Percentiles rank a stretch among this genome's conserved stretches.
Evolutionary conservation across 2,329 filamentous ascomycete species (phyloP).

Genomic region (Fusarium sp.): DNA sequence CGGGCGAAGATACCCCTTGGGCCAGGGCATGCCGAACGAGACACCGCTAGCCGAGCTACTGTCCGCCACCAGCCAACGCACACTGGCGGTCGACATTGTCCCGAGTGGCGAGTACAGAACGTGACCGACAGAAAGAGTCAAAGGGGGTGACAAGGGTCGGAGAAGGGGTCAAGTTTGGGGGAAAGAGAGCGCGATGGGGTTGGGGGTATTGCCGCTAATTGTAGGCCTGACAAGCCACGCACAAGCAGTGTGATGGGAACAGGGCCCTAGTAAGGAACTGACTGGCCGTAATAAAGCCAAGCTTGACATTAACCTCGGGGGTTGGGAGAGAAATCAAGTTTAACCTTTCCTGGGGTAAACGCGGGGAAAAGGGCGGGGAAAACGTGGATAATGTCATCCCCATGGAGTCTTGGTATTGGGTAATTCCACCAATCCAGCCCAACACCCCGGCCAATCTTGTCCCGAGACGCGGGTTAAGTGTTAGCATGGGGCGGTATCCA

Average conservation of each 20-base stretch:
- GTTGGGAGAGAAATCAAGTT: not conserved
- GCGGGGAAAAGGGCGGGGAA: not conserved
- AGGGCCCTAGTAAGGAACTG: not conserved
- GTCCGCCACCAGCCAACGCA: conserved; percentile 20
- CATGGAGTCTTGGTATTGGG: not conserved
- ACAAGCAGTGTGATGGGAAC: not conserved
- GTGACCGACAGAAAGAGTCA: not conserved
- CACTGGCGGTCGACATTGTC: conserved; percentile 17
- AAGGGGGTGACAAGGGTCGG: not conserved
- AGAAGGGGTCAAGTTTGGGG: not conserved
- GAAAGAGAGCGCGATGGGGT: not conserved
- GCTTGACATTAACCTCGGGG: not conserved
- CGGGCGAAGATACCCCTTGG: conserved; percentile 20
- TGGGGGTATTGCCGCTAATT: not conserved
- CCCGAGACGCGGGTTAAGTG: not conserved
- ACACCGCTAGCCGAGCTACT: conserved; percentile 15
- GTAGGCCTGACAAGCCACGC: not conserved
- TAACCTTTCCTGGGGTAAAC: conserved; percentile 1
- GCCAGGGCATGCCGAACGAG: conserved; percentile 35
- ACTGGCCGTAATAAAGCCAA: not conserved
- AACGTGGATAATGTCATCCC: not conserved
- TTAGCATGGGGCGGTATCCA: not conserved
- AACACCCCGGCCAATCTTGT: not conserved
- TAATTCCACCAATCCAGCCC: not conserved
- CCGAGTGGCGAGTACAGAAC: not conserved